phyloP scores from a whole-genome alignment of 805 yeast genomes.

The Brettanomyces custersianus region DNA sequence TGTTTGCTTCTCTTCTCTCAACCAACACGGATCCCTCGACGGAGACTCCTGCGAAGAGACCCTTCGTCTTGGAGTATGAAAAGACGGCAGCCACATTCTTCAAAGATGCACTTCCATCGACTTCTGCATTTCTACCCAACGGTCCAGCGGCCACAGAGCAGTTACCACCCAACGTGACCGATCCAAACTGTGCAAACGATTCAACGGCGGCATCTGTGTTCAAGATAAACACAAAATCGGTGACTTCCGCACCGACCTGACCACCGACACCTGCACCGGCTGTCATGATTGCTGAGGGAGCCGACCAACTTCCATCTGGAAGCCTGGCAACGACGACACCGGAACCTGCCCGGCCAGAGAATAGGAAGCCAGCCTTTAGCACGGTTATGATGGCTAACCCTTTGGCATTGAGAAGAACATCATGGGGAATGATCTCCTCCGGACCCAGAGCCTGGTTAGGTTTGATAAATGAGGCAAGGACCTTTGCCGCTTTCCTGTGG shows the following conservation, averaged over 20 bases:
- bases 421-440: constrained; percentile 84
- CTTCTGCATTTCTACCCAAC: constrained; percentile 94
- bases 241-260: constrained; percentile 90
- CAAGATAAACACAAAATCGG: constrained; percentile 90
- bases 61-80: constrained; percentile 91
- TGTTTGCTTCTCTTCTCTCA: constrained; percentile 96
- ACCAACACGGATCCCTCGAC: constrained; percentile 92
- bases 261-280: constrained; percentile 99
- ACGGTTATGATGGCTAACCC: constrained; percentile 91
- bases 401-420: constrained; percentile 77
- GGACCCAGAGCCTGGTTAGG: constrained; percentile 92
- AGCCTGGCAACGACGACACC: constrained; percentile 91
- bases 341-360: constrained; percentile 95
- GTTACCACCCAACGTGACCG: constrained; percentile 91
- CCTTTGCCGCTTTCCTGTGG: constrained; percentile 81
- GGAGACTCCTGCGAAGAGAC: constrained; percentile 94
- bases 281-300: constrained; percentile 90
- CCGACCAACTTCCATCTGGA: constrained; percentile 95
- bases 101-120: constrained; percentile 88
- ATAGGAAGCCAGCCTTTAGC: constrained; percentile 92
- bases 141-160: constrained; percentile 97
- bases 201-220: constrained; percentile 85
- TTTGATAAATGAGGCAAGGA: constrained; percentile 80
- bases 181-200: constrained; percentile 88
- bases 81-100: constrained; percentile 85